Base-by-base conservation (phyloP, 768 basidiomycete genomes). In the Leccinum uliginosum region DNA sequence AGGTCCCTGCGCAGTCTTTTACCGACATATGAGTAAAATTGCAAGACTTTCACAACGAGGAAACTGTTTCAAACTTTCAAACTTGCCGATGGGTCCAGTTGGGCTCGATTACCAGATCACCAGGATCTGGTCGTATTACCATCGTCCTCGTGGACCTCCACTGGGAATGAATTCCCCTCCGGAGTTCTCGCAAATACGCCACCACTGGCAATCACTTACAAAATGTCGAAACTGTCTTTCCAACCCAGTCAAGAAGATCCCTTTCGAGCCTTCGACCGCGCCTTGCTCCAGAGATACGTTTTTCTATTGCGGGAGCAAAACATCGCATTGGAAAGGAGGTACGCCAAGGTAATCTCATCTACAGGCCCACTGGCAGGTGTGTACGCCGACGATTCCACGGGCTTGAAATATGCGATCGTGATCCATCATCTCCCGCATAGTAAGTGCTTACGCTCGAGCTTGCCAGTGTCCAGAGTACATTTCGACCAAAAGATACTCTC, bases 341-440 rank as follows among this genome's bases (percentile, higher is more conserved):
- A n/a, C 59, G 47, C 17, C 62, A 67, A 63, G 65, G 65, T 52
- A 67, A 50, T 53, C 64, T 73, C 15, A 62, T 73, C 32, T 73
- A 73, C 50, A 71, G 58, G 30, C 70, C 70, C n/a, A 62, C n/a
- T n/a, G n/a, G n/a, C n/a, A n/a, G 70, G 71, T 72, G 55, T 32
- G 59, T 45, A 4, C 4, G 38, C 61, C 70, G 15, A 71, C 43
- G 4, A 12, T 24, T 29, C 51, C 27, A 29, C 55, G 77, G 76
- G 46, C 69, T 76, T 53, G 76, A 78, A 53, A 23, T 76, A 24
- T 76, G 65, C 54, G 74, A 78, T 30, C 30, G 12, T 59, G 72
- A 75, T 43, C 68, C 72, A 1, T 58, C 63, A 1, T 67, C 63
- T 66, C 71, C 3, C 63, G 66, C 48, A 63, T 76, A n/a, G n/a